Base-by-base conservation (phyloP, 106 monocot species). In the Acorus calamus region DNA sequence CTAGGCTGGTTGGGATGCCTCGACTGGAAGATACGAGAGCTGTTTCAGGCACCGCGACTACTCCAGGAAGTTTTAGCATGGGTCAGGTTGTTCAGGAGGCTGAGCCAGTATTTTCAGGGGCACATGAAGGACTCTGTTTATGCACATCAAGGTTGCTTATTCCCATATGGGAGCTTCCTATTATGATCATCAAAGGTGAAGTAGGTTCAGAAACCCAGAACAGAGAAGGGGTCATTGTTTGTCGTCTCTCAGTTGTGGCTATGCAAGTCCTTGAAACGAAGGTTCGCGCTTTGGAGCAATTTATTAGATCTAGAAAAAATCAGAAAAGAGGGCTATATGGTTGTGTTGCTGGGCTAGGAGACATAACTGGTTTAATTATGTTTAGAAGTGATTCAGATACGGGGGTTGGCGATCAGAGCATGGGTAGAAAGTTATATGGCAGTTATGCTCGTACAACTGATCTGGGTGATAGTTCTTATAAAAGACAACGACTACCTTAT, bases 11-110 rank as follows among this genome's bases (percentile, higher is more conserved):
- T 72, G 92, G 92, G 46, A 83, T 80, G 91, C 92, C 88, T 51
- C 84, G 82, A 80, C 70, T 84, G 69, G 78, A 82, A 72, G 79
- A 78, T 61, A 75, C 4, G 61, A 64, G 59, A 74, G 73, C 67
- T 43, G 50, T 82, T 45, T 69, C 84, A 61, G 85, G 67, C 74
- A 60, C 82, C 8, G 76, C 85, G 74, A 66, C 82, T 67, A 71
- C 84, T 57, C 52, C 76, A 67, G 96, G 91, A 66, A 80, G 84
- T 45, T 98, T 98, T 69, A 92, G 91, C 68, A 98, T 98, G 96
- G 96, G 96, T 3, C 96, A 98, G 66, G 89, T 94, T 60, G 87
- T 98, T 69, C 96, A 91, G 49, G 96, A 98, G 72, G 82, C 87
- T 43, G 87, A 88, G 69, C 96, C 96, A 69, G 66, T 80, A 47